Percentiles rank a stretch among this genome's conserved stretches.
These are phyloP conservation scores for Aspergillus awamori DNA, from an alignment of 2,329 filamentous ascomycete species.

Conservation along the genomic window DNA sequence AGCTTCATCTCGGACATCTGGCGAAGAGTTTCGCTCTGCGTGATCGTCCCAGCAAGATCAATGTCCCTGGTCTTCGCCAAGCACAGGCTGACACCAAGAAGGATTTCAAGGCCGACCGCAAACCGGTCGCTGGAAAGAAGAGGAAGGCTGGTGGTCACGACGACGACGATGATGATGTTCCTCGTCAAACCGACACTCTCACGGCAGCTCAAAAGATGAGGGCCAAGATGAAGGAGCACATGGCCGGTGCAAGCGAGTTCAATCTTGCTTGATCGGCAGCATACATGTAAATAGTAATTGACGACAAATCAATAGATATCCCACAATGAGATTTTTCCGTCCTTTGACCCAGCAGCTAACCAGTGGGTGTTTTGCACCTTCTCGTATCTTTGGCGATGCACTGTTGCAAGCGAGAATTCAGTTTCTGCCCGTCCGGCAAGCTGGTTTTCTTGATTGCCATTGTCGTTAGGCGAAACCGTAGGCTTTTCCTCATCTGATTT, in stretches of 20 bases:
- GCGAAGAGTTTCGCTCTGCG: conserved; percentile 91
- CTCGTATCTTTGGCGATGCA: conserved; percentile 65
- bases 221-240: conserved; percentile 55
- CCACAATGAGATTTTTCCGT: conserved; percentile 95
- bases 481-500: not conserved
- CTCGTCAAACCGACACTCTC: conserved; percentile 39
- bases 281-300: conserved; percentile 32
- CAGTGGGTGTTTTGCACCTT: conserved; percentile 77
- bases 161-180: conserved; percentile 32
- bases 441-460: conserved; percentile 2
- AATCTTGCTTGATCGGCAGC: conserved; percentile 54
- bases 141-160: conserved; percentile 35
- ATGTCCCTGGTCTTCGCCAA: conserved; percentile 53
- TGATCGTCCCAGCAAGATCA: conserved; percentile 83
- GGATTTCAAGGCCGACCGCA: conserved; percentile 50
- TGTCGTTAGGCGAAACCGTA: too few relatives aligned
- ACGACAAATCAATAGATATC: conserved; percentile 71
- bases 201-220: conserved; percentile 58
- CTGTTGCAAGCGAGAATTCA: conserved; percentile 45
- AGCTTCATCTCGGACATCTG: conserved; percentile 86
- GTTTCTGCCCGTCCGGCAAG: conserved; percentile 12
- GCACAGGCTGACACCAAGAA: conserved; percentile 51
- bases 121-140: conserved; percentile 38
- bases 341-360: conserved; percentile 88
- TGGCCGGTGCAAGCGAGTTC: conserved; percentile 59